A percentile compares a stretch with the other conserved stretches of the same genome.
phyloP scores from a whole-genome alignment of 495 filamentous ascomycete species.

The Aspergillus saccharolyticus region DNA sequence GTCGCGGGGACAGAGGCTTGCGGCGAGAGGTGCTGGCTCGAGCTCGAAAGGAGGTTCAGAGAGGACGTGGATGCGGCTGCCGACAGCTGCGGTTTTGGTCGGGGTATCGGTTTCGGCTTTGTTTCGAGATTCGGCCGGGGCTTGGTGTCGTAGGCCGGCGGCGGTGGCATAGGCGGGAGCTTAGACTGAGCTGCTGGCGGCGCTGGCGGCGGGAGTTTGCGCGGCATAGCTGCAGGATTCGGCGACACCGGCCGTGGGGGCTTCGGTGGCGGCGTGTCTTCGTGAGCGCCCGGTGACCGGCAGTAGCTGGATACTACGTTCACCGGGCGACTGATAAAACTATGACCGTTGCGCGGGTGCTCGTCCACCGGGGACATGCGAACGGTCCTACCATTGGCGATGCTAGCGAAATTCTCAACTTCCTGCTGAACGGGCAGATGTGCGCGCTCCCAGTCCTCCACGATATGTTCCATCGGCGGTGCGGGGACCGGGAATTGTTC shows the following conservation, averaged over 20 bases:
- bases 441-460: slow-evolving; percentile 62
- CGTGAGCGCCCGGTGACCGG: neutral
- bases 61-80: slow-evolving; percentile 13
- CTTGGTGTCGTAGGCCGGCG: slow-evolving; percentile 21
- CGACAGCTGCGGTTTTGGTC: slow-evolving; percentile 1
- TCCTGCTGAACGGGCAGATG: slow-evolving; percentile 64
- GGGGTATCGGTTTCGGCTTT: neutral
- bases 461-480: slow-evolving; percentile 65
- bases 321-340: slow-evolving; percentile 15
- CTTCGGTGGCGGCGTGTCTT: slow-evolving; percentile 9
- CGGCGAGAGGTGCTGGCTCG: neutral
- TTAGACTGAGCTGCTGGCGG: slow-evolving; percentile 14
- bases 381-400: slow-evolving; percentile 72
- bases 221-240: slow-evolving; percentile 1
- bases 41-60: slow-evolving; percentile 6
- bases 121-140: slow-evolving; percentile 8
- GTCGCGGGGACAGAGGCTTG: slow-evolving; percentile 4
- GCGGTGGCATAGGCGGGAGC: slow-evolving; percentile 8
- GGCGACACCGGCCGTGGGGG: neutral
- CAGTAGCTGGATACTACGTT: neutral
- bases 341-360: slow-evolving; percentile 31
- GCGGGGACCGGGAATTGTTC: slow-evolving; percentile 68
- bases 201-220: slow-evolving; percentile 15
- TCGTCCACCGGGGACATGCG: slow-evolving; percentile 53
- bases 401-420: slow-evolving; percentile 64